Percentiles rank a stretch among this genome's conserved stretches.
Conservation (phyloP, 2,329 filamentous ascomycete genomes). For the Scleromitrula shiraiana region DNA sequence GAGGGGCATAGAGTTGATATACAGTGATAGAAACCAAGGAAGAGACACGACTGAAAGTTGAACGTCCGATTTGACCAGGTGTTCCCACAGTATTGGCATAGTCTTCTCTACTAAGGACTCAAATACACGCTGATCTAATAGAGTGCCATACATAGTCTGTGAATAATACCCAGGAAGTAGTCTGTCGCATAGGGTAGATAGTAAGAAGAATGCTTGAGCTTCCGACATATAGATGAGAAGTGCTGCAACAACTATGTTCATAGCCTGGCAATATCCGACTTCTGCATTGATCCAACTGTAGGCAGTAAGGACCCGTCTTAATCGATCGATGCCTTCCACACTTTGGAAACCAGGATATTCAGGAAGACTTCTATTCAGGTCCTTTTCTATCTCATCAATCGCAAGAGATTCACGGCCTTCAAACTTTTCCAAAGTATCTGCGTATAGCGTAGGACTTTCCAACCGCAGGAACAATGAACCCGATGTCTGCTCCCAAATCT, state of each 20-base stretch:
- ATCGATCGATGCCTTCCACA: constrained; percentile 83
- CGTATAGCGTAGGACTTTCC: constrained; percentile 75
- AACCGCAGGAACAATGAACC: constrained; percentile 84
- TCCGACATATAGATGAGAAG: constrained; percentile 98
- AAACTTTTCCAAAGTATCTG: constrained; percentile 76
- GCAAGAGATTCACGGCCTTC: constrained; percentile 83
- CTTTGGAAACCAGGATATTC: constrained; percentile 98
- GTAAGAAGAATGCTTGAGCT: constrained; percentile 85
- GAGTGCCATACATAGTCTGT: constrained; percentile 96
- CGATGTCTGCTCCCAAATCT: constrained; percentile 92
- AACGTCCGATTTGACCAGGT: constrained; percentile 93
- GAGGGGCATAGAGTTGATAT: constrained; percentile 98
- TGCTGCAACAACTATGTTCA: constrained; percentile 99
- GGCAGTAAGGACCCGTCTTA: constrained; percentile 85
- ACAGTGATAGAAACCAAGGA: constrained; percentile 95
- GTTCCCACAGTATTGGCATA: constrained; percentile 97
- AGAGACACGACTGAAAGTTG: constrained; percentile 95
- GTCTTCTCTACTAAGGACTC: constrained; percentile 97
- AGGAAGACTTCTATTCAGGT: constrained; percentile 89
- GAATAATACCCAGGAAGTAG: constrained; percentile 96
- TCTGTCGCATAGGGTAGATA: constrained; percentile 86
- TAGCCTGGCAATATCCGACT: constrained; percentile 97
- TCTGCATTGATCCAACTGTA: constrained; percentile 97
- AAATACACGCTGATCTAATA: constrained; percentile 94
- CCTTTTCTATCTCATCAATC: constrained; percentile 98